Percentiles rank a stretch among this genome's conserved stretches.
Evolutionary conservation across 1,284 basidiomycete species (phyloP).

Genomic region (Cutaneotrichosporon mucoides): DNA sequence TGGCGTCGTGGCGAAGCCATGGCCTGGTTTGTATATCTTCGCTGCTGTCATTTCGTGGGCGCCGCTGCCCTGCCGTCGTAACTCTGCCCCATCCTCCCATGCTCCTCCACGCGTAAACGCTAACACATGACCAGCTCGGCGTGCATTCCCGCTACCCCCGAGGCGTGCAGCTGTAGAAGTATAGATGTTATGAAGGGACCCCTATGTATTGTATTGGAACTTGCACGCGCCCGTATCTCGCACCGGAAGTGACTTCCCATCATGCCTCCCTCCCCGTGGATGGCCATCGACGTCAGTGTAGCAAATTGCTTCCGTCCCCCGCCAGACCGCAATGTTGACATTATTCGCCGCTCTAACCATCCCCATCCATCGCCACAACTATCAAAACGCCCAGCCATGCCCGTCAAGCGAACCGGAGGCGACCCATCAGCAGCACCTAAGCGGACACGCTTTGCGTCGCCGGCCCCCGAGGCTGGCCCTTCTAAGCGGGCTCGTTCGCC

Average conservation of each 20-base stretch:
- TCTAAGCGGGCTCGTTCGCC: conserved; percentile 9
- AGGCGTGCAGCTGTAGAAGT: conserved; percentile 47
- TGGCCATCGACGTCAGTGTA: neutral
- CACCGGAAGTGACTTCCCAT: neutral
- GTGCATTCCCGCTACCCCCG: conserved; percentile 48
- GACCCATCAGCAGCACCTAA: conserved; percentile 51
- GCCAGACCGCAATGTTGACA: neutral
- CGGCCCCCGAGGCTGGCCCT: conserved; percentile 36
- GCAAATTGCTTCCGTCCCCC: conserved; percentile 9
- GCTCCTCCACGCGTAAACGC: neutral
- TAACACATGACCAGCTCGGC: conserved; percentile 32
- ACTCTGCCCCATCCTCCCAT: neutral
- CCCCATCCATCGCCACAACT: neutral
- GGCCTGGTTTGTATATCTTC: no score
- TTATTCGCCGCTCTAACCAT: neutral
- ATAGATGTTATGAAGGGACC: conserved; percentile 6
- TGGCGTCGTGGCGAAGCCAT: neutral
- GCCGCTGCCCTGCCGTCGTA: neutral
- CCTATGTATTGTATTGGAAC: conserved; percentile 22
- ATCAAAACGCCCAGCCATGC: conserved; percentile 20
- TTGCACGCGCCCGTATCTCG: neutral
- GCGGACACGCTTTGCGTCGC: conserved; percentile 75
- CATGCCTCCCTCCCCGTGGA: neutral
- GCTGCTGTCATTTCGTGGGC: neutral
- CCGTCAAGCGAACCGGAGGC: conserved; percentile 35